Conservation (phyloP, 139 green algal genomes). For the Coelastrella sp. region DNA sequence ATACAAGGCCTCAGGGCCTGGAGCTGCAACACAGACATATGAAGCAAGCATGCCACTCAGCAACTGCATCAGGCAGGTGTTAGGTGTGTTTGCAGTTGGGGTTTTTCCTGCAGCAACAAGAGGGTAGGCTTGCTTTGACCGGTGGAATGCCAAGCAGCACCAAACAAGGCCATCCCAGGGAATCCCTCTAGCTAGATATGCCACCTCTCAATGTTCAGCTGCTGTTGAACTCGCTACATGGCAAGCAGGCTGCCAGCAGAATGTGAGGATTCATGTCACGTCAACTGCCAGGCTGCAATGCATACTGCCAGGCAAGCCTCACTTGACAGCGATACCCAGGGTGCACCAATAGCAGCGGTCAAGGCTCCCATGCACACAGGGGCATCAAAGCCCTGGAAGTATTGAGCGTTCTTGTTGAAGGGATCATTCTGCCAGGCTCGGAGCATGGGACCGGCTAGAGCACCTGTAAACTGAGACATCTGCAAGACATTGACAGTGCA, state of each 20-base stretch:
- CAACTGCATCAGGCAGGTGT: no score
- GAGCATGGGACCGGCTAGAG: not conserved
- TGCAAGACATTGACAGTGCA: not conserved
- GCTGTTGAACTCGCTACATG: not conserved
- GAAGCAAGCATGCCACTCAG: no score
- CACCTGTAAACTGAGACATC: not conserved
- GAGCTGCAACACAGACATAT: no score
- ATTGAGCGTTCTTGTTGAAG: slow-evolving; percentile 18
- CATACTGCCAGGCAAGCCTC: not conserved
- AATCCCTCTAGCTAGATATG: no score
- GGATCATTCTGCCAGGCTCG: slow-evolving; percentile 38
- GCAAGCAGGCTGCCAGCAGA: no score
- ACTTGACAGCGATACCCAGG: slow-evolving; percentile 16
- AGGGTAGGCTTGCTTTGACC: no score
- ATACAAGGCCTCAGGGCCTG: not conserved
- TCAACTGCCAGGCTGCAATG: not conserved
- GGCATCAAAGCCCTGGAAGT: not conserved
- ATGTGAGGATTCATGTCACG: no score
- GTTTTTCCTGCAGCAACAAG: no score
- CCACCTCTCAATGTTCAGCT: not conserved
- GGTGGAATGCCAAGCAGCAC: no score
- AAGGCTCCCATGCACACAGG: not conserved
- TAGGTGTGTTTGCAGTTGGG: no score
- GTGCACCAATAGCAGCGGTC: slow-evolving; percentile 4
- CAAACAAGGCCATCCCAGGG: no score